Evolutionary conservation across 495 filamentous ascomycete species (phyloP), one percentile per base, ranked within the genome.

Genomic region (Xylaria scruposa): DNA sequence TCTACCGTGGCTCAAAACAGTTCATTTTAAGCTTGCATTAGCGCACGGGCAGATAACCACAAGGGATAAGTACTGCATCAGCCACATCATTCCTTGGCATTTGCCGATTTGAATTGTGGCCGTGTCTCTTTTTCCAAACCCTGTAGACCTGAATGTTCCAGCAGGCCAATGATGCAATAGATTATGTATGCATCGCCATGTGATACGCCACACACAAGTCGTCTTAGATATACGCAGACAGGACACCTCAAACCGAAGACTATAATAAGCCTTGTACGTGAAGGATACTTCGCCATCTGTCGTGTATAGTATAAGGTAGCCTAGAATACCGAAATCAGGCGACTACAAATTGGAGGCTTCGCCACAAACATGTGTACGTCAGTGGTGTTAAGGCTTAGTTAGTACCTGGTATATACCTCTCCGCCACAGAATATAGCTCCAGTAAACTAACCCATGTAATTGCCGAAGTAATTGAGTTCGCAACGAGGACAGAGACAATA

Each of bases 11-110:
- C 26, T 36, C 31, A 60, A 58, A 13, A 31, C 33, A 62, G 6
- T 31, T 33, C 63, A 67, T 36, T 49, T 36, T 47, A 31, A 36
- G 19, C 63, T 36, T 67, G 63, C 63, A 67, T 67, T 67, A 67
- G 63, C 9, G 63, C 31, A 26, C 46, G 42, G 42, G 13, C 42
- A 12, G 36, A 24, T 15, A 60, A 21, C 31, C 9, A 38, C 33
- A 36, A 38, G 36, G 36, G 36, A 38, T 38, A 38, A 36, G 19
- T 21, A 60, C 17, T 38, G 58, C 33, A 21, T 49, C 62, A 66
- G 62, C 62, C 62, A 66, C 62, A 36, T 51, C 9, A 49, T n/a
- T 6, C 8, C 26, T 29, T 8, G 19, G 46, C 46, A 21, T 49
- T 19, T 19, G 44, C 44, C 38, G 31, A 2, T 19, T 4, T 21